Evolutionary conservation across 768 basidiomycete genomes (phyloP).

Genomic region (Lactarius sp.): DNA sequence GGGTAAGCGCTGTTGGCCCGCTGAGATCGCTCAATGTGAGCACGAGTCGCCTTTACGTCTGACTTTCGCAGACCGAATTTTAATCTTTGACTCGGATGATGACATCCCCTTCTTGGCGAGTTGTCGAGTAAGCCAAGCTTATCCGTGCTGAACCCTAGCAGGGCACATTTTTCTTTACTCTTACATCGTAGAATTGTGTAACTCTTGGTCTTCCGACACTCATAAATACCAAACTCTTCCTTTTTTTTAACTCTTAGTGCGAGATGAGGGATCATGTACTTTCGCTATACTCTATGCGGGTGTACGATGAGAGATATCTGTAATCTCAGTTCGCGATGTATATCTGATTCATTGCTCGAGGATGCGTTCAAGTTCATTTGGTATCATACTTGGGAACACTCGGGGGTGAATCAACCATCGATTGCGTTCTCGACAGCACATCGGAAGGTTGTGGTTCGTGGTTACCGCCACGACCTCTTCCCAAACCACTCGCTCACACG

Average conservation of each 20-base stretch:
- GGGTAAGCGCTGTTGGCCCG: slow-evolving; percentile 16
- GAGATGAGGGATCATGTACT: neutral
- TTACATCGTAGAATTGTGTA: neutral
- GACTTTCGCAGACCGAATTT: neutral
- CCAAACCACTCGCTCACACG: neutral
- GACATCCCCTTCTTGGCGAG: neutral
- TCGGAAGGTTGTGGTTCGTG: neutral
- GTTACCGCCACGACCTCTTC: neutral
- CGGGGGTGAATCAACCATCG: neutral
- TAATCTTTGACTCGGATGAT: neutral
- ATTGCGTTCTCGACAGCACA: neutral
- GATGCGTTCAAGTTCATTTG: neutral
- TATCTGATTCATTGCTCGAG: neutral
- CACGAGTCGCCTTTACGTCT: neutral
- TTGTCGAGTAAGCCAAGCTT: neutral
- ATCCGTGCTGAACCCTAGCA: neutral
- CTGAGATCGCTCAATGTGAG: slow-evolving; percentile 5
- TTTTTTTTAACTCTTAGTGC: neutral
- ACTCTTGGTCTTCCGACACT: neutral
- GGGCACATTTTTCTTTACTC: too few relatives aligned
- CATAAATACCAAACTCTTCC: neutral
- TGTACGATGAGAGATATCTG: neutral
- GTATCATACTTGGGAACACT: neutral
- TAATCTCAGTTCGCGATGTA: neutral
- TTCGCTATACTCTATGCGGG: neutral